Conservation (phyloP, 305 asterid genomes). For the Fraxinus sp. region DNA sequence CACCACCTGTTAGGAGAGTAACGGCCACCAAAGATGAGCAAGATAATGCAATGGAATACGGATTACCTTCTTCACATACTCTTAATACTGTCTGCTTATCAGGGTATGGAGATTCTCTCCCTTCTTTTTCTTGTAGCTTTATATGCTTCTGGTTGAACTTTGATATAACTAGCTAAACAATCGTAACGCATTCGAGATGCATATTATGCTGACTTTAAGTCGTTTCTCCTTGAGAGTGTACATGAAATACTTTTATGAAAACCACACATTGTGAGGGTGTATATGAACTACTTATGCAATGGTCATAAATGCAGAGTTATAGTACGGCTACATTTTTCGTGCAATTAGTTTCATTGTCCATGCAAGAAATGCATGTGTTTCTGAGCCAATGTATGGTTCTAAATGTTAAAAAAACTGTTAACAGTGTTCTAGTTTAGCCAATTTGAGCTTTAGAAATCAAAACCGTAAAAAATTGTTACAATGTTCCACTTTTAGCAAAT, state of each 20-base stretch:
- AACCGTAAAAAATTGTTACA: no score
- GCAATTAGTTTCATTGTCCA: no score
- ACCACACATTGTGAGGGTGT: background rate
- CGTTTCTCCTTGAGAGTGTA: background rate
- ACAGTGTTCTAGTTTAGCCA: no score
- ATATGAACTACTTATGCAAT: background rate
- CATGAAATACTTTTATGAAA: background rate
- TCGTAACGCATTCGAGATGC: background rate
- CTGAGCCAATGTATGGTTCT: no score
- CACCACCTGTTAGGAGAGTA: conserved; percentile 76
- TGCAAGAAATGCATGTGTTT: no score
- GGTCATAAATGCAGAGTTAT: background rate
- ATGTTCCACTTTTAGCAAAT: no score
- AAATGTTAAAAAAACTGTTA: no score
- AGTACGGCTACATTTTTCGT: background rate
- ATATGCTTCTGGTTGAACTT: background rate
- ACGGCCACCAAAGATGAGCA: conserved; percentile 84
- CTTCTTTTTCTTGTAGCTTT: background rate
- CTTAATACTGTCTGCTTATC: conserved; percentile 93
- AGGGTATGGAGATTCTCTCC: conserved; percentile 50
- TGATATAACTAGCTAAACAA: background rate
- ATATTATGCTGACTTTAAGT: background rate
- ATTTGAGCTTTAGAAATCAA: no score
- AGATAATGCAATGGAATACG: conserved; percentile 93
- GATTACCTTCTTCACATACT: conserved; percentile 95